Evolutionary conservation across 108 stramenopile species (phyloP).

Genomic region (Cylindrotheca fusiformis): DNA sequence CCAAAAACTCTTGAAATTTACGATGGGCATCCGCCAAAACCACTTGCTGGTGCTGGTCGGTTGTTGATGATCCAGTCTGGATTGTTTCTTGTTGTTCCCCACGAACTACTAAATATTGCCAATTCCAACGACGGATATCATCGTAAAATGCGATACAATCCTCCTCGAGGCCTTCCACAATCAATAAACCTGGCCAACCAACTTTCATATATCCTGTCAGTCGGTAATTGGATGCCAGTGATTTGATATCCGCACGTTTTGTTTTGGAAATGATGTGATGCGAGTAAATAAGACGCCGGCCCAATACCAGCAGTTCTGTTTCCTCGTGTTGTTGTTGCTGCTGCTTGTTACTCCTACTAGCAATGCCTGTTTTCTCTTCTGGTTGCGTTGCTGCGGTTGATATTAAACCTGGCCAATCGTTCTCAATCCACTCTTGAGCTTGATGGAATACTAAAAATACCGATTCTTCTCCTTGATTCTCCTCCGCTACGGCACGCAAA

Average conservation of each 20-base stretch:
- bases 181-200: slow-evolving; percentile 81
- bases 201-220: slow-evolving; percentile 76
- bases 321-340: not conserved
- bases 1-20: slow-evolving; percentile 31
- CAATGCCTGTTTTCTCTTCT: not conserved
- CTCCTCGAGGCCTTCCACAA: slow-evolving; percentile 68
- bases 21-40: slow-evolving; percentile 17
- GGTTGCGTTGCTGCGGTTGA: not conserved
- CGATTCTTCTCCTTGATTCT: slow-evolving; percentile 52
- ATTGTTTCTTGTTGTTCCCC: slow-evolving; percentile 57
- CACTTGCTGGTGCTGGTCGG: not conserved
- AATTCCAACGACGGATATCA: slow-evolving; percentile 58
- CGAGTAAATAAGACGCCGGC: slow-evolving; percentile 70
- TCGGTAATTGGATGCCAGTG: slow-evolving; percentile 50
- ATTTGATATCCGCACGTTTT: slow-evolving; percentile 60
- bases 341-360: not conserved
- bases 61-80: not conserved
- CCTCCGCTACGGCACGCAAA: slow-evolving; percentile 28
- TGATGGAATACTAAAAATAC: slow-evolving; percentile 54
- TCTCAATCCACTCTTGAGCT: slow-evolving; percentile 72
- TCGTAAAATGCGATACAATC: slow-evolving; percentile 61
- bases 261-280: slow-evolving; percentile 86
- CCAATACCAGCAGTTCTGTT: slow-evolving; percentile 38
- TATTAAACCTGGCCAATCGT: slow-evolving; percentile 42
- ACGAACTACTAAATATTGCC: slow-evolving; percentile 77